phyloP scores from a whole-genome alignment of 352 stramenopile species.

The Globisporangium perplexum region DNA sequence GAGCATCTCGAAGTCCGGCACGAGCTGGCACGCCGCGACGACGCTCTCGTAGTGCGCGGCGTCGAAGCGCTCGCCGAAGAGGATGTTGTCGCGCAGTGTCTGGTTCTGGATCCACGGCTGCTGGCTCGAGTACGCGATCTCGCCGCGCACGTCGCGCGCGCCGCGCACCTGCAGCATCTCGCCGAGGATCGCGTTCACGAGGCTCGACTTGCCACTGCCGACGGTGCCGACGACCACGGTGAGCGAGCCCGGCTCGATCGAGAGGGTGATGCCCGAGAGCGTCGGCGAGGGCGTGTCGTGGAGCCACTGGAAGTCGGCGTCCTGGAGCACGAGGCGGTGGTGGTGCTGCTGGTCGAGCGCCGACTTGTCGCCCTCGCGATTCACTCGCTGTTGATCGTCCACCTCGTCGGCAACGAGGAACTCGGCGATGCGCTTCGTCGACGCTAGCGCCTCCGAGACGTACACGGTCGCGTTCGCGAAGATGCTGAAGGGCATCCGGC shows the following conservation, averaged over 20 bases:
- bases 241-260: conserved; percentile 36
- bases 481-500: conserved; percentile 44
- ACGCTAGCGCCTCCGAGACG: conserved; percentile 39
- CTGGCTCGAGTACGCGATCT: conserved; percentile 37
- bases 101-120: conserved; percentile 49
- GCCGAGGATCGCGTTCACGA: conserved; percentile 40
- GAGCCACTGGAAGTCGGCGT: conserved; percentile 31
- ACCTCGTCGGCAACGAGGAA: conserved; percentile 42
- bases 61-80: conserved; percentile 43
- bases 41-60: conserved; percentile 37
- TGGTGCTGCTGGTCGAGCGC: neutral
- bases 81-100: conserved; percentile 48
- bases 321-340: conserved; percentile 10
- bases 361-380: neutral
- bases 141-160: conserved; percentile 16
- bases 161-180: conserved; percentile 35
- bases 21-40: conserved; percentile 71
- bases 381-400: conserved; percentile 12
- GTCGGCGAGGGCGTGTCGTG: conserved; percentile 15
- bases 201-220: conserved; percentile 46
- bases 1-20: conserved; percentile 83
- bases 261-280: conserved; percentile 44
- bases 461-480: conserved; percentile 49
- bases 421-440: conserved; percentile 25
- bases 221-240: conserved; percentile 40